Conservation (phyloP, 1,284 basidiomycete genomes). For the Sporisorium reilianum region DNA sequence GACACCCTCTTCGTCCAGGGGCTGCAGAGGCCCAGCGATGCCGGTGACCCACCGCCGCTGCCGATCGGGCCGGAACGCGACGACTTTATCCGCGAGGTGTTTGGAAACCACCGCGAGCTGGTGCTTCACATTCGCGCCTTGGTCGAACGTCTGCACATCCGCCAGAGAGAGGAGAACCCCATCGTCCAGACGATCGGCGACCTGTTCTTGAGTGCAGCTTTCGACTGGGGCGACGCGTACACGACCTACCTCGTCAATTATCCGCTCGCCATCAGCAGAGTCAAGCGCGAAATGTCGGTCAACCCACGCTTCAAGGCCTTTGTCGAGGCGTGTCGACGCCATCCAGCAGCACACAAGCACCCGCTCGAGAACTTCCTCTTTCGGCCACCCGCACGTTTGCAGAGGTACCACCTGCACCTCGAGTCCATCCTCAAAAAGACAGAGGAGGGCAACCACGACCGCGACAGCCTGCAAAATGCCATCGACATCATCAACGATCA, state of each 20-base stretch:
- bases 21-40: slow-evolving; percentile 52
- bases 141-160: slow-evolving; percentile 85
- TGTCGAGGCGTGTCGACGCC: slow-evolving; percentile 81
- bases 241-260: slow-evolving; percentile 86
- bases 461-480: slow-evolving; percentile 55
- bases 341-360: slow-evolving; percentile 80
- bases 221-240: slow-evolving; percentile 88
- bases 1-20: slow-evolving; percentile 71
- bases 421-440: slow-evolving; percentile 79
- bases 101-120: slow-evolving; percentile 86
- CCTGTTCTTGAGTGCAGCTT: slow-evolving; percentile 86
- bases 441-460: slow-evolving; percentile 55
- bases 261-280: slow-evolving; percentile 83
- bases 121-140: slow-evolving; percentile 83
- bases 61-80: slow-evolving; percentile 73
- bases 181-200: slow-evolving; percentile 89
- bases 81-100: slow-evolving; percentile 85
- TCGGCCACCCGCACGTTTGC: slow-evolving; percentile 86
- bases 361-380: slow-evolving; percentile 89
- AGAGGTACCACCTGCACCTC: slow-evolving; percentile 87
- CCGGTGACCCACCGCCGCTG: slow-evolving; percentile 60
- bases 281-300: slow-evolving; percentile 84
- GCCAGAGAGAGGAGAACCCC: slow-evolving; percentile 87
- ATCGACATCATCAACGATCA: slow-evolving; percentile 66
- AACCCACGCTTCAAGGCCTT: slow-evolving; percentile 87